Evolutionary conservation across 78 protist species (phyloP), one percentile per base, ranked within the genome.

Genomic region (Guillardia theta): DNA sequence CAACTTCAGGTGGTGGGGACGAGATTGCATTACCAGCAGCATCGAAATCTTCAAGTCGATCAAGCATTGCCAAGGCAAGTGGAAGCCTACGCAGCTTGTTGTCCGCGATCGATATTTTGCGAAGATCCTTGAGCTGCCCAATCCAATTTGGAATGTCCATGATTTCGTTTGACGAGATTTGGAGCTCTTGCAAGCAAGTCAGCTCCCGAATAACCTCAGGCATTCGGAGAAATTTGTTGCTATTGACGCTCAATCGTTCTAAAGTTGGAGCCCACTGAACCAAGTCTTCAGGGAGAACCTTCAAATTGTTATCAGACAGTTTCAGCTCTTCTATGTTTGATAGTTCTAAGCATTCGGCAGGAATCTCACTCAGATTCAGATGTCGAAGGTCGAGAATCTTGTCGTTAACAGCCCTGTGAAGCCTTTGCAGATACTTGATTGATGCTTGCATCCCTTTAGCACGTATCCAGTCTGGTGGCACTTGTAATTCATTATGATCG

Each of bases 1-100:
- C 64, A 0, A 88, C 64, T 41, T 88, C 93, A 19, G 93, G 70
- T 2, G 93, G 93, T 27, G 93, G 93, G 43, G 93, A 88, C 37
- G 90, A 24, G 45, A 78, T 78, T 3, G 90, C 43, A 30, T 78
- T 78, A 9, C 48, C 90, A 22, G n/a, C 33, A 21, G 18, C 62
- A 53, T 18, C 12, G n/a, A n/a, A n/a, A 45, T 18, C 90, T 43
- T n/a, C 90, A 27, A 2, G 24, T 8, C 24, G 8, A 12, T 36
- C 50, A 18, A 36, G 90, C 90, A 78, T 78, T 19, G 44, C 18
- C 15, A 36, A 0, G 9, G 47, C 1, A 37, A 36, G 24, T 8
- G 48, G 50, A 1, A 78, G 90, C 33, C 18, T 5, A 4, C 45
- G 90, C 90, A 78, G 24, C 90, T 78, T 78, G 90, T 78, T 78